A percentile compares a stretch with the other conserved stretches of the same genome.
These are phyloP conservation scores for Gautieria morchelliformis DNA, from an alignment of 768 basidiomycete genomes.

Conservation along the genomic window DNA sequence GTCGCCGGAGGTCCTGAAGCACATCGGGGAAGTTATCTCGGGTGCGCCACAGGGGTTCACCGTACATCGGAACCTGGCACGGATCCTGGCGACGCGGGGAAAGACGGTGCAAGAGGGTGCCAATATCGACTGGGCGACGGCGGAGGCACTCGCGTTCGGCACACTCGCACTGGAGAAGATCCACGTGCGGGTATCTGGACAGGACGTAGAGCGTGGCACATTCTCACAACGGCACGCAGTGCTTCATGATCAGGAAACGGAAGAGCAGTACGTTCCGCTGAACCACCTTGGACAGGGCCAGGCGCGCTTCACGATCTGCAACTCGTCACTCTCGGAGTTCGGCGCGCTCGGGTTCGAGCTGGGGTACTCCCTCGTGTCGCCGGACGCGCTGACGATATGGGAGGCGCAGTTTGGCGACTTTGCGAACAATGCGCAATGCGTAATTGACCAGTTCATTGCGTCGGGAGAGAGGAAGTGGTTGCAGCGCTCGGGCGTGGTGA, in stretches of 20 bases:
- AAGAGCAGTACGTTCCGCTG: constrained; percentile 81
- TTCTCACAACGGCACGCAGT: constrained; percentile 98
- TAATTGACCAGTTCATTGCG: constrained; percentile 98
- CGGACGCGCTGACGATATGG: constrained; percentile 89
- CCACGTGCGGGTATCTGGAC: constrained; percentile 92
- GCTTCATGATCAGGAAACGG: constrained; percentile 90
- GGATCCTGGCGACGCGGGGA: constrained; percentile 81
- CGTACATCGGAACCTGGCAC: constrained; percentile 86
- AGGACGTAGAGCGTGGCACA: constrained; percentile 97
- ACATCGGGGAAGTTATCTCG: constrained; percentile 82
- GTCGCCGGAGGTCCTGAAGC: constrained; percentile 64
- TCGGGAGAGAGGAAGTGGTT: constrained; percentile 98
- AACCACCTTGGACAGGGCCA: constrained; percentile 83
- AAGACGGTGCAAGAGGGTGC: constrained; percentile 85
- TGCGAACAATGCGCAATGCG: constrained; percentile 93
- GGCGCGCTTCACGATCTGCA: constrained; percentile 90
- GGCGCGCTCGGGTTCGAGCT: constrained; percentile 95
- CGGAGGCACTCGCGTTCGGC: constrained; percentile 95
- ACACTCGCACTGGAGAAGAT: constrained; percentile 86
- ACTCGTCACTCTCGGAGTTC: constrained; percentile 93
- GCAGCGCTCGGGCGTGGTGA: constrained; percentile 83
- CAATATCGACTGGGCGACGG: constrained; percentile 97
- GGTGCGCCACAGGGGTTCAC: constrained; percentile 77
- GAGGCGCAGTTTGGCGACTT: constrained; percentile 99
- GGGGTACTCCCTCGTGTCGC: constrained; percentile 96